These are phyloP conservation scores for Dipteronia sinensis DNA, from an alignment of 345 rosid genomes.

Conservation along the genomic window DNA sequence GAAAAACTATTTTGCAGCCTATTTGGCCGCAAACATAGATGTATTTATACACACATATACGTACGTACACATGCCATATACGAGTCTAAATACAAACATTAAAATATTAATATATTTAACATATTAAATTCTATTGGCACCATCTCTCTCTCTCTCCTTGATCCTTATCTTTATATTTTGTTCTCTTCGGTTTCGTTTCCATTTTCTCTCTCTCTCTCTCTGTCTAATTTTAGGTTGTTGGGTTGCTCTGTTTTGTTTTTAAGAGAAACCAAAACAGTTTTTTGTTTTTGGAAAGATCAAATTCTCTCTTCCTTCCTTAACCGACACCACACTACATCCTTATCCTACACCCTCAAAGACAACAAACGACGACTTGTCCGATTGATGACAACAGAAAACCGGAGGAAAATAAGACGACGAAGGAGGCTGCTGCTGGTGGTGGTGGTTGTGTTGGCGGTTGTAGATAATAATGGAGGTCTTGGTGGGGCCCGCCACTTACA, in stretches of 20 bases:
- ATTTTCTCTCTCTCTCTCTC: not conserved
- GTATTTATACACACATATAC: not conserved
- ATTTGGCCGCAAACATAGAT: constrained; percentile 4
- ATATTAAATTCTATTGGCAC: not conserved
- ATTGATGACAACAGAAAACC: constrained; percentile 38
- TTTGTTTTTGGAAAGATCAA: not conserved
- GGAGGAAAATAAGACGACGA: constrained; percentile 15
- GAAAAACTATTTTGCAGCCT: constrained; percentile 10
- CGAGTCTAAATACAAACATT: not conserved
- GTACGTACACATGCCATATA: not conserved
- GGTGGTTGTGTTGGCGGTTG: not conserved
- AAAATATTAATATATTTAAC: constrained; percentile 6
- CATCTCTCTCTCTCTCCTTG: not conserved
- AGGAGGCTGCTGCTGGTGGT: constrained; percentile 10
- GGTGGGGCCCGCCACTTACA: constrained; percentile 41
- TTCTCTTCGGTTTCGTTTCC: not conserved
- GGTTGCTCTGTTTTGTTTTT: not conserved
- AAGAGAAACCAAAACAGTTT: not conserved
- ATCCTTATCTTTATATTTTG: not conserved
- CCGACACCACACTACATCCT: not conserved
- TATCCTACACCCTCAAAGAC: not conserved
- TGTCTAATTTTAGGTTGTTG: not conserved
- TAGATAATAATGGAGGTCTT: constrained; percentile 50
- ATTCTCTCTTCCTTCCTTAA: constrained; percentile 1
- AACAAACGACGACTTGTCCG: not conserved